Percentiles rank a stretch among this genome's conserved stretches.
Evolutionary conservation across 257 asterid species (phyloP).

Genomic region (Rubia yunnanensis): DNA sequence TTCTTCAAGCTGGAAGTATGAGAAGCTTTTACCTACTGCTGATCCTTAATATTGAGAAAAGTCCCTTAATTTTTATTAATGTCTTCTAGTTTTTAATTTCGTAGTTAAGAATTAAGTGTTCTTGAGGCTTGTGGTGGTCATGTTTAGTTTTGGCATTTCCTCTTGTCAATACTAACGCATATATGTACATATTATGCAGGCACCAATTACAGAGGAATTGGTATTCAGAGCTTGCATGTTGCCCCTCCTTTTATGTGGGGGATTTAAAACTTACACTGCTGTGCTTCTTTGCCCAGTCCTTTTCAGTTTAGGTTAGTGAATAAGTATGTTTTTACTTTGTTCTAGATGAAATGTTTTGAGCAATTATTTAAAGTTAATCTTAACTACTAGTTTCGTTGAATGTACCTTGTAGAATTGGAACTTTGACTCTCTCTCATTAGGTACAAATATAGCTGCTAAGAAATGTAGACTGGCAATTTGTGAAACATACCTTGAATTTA

Average conservation of each 20-base stretch:
- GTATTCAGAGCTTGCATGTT: conserved; percentile 97
- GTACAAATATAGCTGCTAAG: background rate
- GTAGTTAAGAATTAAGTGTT: background rate
- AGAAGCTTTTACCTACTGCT: background rate
- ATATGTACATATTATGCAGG: conserved; percentile 40
- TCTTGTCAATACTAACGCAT: conserved; percentile 8
- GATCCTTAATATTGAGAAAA: background rate
- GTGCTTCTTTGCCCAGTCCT: conserved; percentile 73
- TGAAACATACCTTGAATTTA: background rate
- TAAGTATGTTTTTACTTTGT: background rate
- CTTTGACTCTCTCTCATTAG: background rate
- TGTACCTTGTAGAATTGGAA: background rate
- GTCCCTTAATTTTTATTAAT: background rate
- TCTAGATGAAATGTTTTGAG: background rate
- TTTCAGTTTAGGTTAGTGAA: conserved; percentile 79
- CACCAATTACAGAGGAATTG: conserved; percentile 91
- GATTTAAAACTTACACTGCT: conserved; percentile 54
- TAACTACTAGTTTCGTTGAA: background rate
- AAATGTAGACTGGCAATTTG: background rate
- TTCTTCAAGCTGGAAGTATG: background rate
- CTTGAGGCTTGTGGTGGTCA: background rate
- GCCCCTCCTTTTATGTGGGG: conserved; percentile 87
- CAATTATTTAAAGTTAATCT: background rate
- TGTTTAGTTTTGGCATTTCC: background rate
- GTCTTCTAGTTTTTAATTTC: too few species aligned